Evolutionary conservation across 2,329 filamentous ascomycete species (phyloP).

Genomic region (Aspergillus fructus): DNA sequence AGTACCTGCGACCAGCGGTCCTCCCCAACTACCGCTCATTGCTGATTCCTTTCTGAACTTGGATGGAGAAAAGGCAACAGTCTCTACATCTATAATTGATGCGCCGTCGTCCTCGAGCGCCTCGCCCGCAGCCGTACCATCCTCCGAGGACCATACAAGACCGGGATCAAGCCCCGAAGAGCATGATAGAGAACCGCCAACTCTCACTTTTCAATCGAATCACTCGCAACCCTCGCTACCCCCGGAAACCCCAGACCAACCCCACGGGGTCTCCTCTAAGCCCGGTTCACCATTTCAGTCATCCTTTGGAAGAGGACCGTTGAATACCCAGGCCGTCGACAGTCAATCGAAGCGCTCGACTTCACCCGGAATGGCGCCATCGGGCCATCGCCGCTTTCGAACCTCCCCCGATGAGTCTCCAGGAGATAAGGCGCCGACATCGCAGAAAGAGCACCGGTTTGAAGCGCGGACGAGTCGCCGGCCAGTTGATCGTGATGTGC

Average conservation of each 20-base stretch:
- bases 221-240: conserved; percentile 27
- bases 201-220: conserved; percentile 26
- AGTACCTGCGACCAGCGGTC: conserved; percentile 23
- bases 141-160: conserved; percentile 27
- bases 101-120: conserved; percentile 29
- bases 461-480: conserved; percentile 26
- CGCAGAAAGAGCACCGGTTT: conserved; percentile 27
- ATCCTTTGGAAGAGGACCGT: conserved; percentile 33
- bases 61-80: conserved; percentile 25
- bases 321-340: conserved; percentile 25
- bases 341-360: conserved; percentile 27
- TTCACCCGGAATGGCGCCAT: conserved; percentile 23
- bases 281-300: conserved; percentile 36
- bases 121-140: conserved; percentile 29
- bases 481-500: conserved; percentile 27
- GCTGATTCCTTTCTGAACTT: conserved; percentile 24
- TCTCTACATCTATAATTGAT: conserved; percentile 19
- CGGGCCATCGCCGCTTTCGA: conserved; percentile 28
- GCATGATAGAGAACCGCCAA: conserved; percentile 18
- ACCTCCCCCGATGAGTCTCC: conserved; percentile 28
- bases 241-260: conserved; percentile 22
- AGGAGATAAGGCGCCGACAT: conserved; percentile 21
- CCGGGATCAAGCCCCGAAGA: conserved; percentile 35
- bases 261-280: conserved; percentile 31
- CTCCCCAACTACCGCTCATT: conserved; percentile 35